Evolutionary conservation across 768 basidiomycete genomes (phyloP).

Genomic region (Myochromella boudieri): DNA sequence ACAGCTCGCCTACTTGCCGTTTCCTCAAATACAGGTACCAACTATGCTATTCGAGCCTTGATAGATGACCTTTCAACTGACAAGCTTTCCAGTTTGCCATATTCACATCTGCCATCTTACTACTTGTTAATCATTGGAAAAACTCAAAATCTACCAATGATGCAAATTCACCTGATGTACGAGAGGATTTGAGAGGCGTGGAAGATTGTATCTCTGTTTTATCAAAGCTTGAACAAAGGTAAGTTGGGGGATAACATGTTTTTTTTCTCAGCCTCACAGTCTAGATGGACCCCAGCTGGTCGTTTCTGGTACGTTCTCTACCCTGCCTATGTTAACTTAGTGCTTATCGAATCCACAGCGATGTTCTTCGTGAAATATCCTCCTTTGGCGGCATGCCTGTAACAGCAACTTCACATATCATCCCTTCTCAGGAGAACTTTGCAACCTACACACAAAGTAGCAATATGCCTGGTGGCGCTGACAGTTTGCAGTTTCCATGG

Average conservation of each 20-base stretch:
- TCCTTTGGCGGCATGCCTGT: conserved; percentile 25
- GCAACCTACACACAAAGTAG: too few relatives aligned
- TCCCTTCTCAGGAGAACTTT: too few relatives aligned
- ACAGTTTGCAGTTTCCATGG: not conserved
- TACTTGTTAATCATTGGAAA: conserved; percentile 70
- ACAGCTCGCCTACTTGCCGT: conserved; percentile 27
- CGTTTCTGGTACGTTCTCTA: conserved; percentile 31
- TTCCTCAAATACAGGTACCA: conserved; percentile 42
- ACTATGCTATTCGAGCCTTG: too few relatives aligned
- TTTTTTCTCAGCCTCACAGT: not conserved
- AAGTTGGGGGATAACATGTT: conserved; percentile 27
- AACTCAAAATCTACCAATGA: conserved; percentile 44
- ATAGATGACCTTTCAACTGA: not conserved
- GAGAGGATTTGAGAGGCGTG: conserved; percentile 56
- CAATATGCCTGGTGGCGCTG: not conserved
- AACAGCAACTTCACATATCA: not conserved
- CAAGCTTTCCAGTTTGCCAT: conserved; percentile 28
- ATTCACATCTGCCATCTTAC: conserved; percentile 47
- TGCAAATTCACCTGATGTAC: conserved; percentile 38
- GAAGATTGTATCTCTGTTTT: conserved; percentile 59
- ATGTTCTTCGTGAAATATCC: conserved; percentile 36
- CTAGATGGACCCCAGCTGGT: conserved; percentile 43
- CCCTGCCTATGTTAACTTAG: not conserved
- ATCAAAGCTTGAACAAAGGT: conserved; percentile 35
- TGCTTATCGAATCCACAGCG: conserved; percentile 23